Percentiles rank a stretch among this genome's conserved stretches.
Evolutionary conservation across 2,329 filamentous ascomycete species (phyloP).

Genomic region (Leptographium radiaticola): DNA sequence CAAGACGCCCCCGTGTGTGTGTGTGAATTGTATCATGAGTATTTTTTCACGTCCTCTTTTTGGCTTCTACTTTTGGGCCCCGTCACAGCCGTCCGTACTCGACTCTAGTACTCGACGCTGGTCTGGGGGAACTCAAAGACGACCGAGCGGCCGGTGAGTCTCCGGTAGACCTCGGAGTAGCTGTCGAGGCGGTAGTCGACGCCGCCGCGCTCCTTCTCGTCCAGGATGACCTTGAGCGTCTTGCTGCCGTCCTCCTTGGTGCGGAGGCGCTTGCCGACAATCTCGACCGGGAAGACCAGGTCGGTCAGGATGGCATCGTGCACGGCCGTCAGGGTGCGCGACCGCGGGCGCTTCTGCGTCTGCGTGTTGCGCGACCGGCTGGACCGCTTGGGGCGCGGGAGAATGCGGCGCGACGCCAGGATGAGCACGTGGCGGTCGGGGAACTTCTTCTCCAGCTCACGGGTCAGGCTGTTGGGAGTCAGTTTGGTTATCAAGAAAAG

Average conservation of each 20-base stretch:
- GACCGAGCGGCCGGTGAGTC: conserved; percentile 90
- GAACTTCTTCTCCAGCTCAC: conserved; percentile 99
- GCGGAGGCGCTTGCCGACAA: conserved; percentile 96
- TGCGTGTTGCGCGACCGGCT: conserved; percentile 90
- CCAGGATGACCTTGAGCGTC: conserved; percentile 95
- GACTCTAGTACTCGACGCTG: conserved; percentile 62
- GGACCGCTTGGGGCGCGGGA: conserved; percentile 96
- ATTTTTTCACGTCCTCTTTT: conserved; percentile 4
- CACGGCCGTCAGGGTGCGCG: conserved; percentile 93
- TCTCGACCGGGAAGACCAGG: conserved; percentile 99
- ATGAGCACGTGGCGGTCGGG: conserved; percentile 99
- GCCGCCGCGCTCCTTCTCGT: conserved; percentile 99
- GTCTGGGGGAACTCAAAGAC: conserved; percentile 97
- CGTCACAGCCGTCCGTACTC: neutral
- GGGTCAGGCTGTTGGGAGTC: conserved; percentile 60
- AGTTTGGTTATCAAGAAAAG: neutral
- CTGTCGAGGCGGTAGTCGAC: conserved; percentile 99
- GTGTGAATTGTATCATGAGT: conserved; percentile 4
- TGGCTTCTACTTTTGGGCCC: neutral
- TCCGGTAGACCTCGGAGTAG: conserved; percentile 99
- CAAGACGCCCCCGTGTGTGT: too few species aligned
- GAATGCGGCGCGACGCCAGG: conserved; percentile 96
- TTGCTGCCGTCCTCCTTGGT: conserved; percentile 99
- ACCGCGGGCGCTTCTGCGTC: conserved; percentile 97
- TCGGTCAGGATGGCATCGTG: conserved; percentile 97